phyloP scores from a whole-genome alignment of 1,284 basidiomycete species.

The Meira nashicola region DNA sequence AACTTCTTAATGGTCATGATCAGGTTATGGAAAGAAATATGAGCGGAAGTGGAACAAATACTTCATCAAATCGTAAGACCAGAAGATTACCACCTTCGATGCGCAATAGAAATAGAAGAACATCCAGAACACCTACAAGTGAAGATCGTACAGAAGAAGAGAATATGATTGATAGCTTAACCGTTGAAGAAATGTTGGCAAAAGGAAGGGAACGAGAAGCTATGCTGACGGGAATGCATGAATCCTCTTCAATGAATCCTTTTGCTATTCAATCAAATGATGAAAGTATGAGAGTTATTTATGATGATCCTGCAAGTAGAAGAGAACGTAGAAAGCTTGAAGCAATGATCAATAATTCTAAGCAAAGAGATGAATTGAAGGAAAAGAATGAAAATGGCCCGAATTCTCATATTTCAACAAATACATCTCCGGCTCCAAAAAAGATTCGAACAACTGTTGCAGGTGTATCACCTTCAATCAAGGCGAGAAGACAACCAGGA shows the following conservation, averaged over 20 bases:
- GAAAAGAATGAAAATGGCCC: too few species aligned
- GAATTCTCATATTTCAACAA: too few species aligned
- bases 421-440: too few species aligned
- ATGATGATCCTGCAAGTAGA: not conserved
- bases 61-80: not conserved
- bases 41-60: not conserved
- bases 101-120: not conserved
- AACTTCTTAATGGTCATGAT: too few species aligned
- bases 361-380: too few species aligned
- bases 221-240: not conserved
- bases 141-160: not conserved
- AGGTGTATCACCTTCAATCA: not conserved
- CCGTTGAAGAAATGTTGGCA: not conserved
- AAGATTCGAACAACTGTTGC: too few species aligned
- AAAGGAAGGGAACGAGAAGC: not conserved
- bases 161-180: not conserved
- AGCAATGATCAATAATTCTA: not conserved
- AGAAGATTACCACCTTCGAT: not conserved
- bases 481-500: slow-evolving; percentile 4
- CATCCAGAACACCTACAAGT: not conserved
- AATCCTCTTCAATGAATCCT: not conserved
- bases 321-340: slow-evolving; percentile 1
- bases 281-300: not conserved
- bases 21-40: not conserved
- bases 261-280: not conserved